Percentiles rank a stretch among this genome's conserved stretches.
Evolutionary conservation across 2,329 filamentous ascomycete genomes (phyloP).

Genomic region (Verticillium dahliae): DNA sequence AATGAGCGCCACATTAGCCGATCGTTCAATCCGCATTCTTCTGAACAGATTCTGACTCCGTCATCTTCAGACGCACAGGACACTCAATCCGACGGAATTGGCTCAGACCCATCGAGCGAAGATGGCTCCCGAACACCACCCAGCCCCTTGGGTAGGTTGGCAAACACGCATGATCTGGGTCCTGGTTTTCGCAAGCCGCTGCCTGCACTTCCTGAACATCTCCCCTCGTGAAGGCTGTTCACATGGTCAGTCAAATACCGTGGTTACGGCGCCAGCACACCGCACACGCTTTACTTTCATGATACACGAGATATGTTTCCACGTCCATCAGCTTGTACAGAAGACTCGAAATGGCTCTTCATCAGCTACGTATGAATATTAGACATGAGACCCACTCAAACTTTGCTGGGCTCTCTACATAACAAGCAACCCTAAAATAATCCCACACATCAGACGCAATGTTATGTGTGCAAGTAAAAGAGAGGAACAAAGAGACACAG

Average conservation of each 20-base stretch:
- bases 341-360: background rate
- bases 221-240: background rate
- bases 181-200: conserved; percentile 31
- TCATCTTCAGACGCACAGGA: background rate
- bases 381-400: background rate
- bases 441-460: background rate
- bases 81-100: background rate
- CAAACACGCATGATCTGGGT: background rate
- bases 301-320: background rate
- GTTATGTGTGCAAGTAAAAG: background rate
- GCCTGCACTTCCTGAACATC: conserved; percentile 32
- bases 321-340: background rate
- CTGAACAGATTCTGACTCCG: background rate
- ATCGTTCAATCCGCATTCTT: background rate
- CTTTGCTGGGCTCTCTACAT: background rate
- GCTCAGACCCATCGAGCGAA: background rate
- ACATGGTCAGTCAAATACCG: background rate
- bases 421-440: background rate
- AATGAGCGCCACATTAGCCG: background rate
- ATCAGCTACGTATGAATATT: background rate
- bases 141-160: background rate
- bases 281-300: background rate
- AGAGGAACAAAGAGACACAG: no score
- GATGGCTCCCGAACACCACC: background rate
- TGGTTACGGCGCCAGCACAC: background rate